Percentiles rank a stretch among this genome's conserved stretches.
Conservation (phyloP, 805 yeast species). For the Sugiyamaella boreocaroliniensis region DNA sequence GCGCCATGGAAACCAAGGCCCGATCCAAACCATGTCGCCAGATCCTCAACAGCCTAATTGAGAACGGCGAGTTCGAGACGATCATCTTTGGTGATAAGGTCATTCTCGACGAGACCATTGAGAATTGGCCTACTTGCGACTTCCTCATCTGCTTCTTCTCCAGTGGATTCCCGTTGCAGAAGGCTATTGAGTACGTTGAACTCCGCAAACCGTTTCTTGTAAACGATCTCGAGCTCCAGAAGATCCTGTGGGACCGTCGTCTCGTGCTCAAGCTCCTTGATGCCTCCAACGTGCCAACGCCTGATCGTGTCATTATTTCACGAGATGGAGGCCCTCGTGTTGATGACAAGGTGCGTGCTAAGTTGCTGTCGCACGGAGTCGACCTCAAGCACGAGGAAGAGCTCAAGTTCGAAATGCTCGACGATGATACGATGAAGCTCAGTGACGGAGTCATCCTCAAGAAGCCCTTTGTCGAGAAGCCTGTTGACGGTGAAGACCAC, state of each 20-base stretch:
- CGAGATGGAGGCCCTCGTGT: conserved; percentile 96
- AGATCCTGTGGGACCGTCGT: conserved; percentile 95
- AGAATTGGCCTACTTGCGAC: conserved; percentile 99
- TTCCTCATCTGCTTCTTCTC: conserved; percentile 88
- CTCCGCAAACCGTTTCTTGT: conserved; percentile 83
- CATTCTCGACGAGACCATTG: conserved; percentile 83
- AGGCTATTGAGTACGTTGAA: conserved; percentile 85
- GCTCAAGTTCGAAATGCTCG: conserved; percentile 65
- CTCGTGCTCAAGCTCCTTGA: conserved; percentile 73
- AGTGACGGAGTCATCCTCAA: conserved; percentile 65
- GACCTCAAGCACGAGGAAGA: conserved; percentile 53
- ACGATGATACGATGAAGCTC: conserved; percentile 74
- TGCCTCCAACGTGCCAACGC: conserved; percentile 82
- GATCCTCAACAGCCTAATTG: conserved; percentile 79
- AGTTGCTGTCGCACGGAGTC: conserved; percentile 58
- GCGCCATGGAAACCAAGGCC: conserved; percentile 98
- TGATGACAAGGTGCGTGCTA: conserved; percentile 56
- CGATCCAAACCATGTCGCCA: conserved; percentile 92
- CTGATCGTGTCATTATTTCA: conserved; percentile 77
- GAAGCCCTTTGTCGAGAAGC: conserved; percentile 96
- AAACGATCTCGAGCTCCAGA: conserved; percentile 86
- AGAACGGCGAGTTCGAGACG: conserved; percentile 92
- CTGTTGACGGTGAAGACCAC: conserved; percentile 98
- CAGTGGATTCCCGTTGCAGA: conserved; percentile 92
- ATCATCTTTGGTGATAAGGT: conserved; percentile 97